Evolutionary conservation across 2,329 filamentous ascomycete species (phyloP).

Genomic region (Fusarium foetens): DNA sequence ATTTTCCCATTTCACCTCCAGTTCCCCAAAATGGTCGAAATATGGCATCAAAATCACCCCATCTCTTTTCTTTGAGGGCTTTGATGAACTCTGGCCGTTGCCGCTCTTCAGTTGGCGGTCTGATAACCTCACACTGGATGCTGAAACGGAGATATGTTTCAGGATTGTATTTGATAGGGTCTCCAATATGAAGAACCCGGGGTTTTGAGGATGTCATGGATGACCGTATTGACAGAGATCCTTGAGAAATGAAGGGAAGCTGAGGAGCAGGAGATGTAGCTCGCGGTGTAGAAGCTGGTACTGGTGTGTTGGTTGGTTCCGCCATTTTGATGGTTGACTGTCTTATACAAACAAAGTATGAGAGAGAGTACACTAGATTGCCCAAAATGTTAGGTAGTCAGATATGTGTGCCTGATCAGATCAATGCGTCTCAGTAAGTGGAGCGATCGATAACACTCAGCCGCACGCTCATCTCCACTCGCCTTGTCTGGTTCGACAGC

Average conservation of each 20-base stretch:
- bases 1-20: slow-evolving; percentile 73
- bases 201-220: slow-evolving; percentile 48
- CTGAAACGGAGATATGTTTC: slow-evolving; percentile 58
- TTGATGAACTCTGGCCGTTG: slow-evolving; percentile 60
- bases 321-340: slow-evolving; percentile 51
- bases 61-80: slow-evolving; percentile 61
- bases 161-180: slow-evolving; percentile 64
- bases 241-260: slow-evolving; percentile 34
- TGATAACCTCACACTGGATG: slow-evolving; percentile 59
- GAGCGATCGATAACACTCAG: slow-evolving; percentile 26
- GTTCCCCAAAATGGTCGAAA: slow-evolving; percentile 72
- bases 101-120: slow-evolving; percentile 62
- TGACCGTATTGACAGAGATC: slow-evolving; percentile 42
- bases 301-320: slow-evolving; percentile 59
- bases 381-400: neutral
- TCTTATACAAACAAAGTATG: neutral
- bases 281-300: slow-evolving; percentile 57
- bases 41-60: slow-evolving; percentile 65
- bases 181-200: slow-evolving; percentile 80
- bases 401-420: slow-evolving; percentile 16
- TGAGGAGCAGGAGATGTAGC: slow-evolving; percentile 53
- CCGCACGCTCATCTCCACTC: slow-evolving; percentile 22
- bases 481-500: slow-evolving; percentile 6
- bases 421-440: slow-evolving; percentile 22
- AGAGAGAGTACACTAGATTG: neutral